Percentiles rank a stretch among this genome's conserved stretches.
Conservation (phyloP, 176 grass and related monocot genomes). For the Eleusine indica region DNA sequence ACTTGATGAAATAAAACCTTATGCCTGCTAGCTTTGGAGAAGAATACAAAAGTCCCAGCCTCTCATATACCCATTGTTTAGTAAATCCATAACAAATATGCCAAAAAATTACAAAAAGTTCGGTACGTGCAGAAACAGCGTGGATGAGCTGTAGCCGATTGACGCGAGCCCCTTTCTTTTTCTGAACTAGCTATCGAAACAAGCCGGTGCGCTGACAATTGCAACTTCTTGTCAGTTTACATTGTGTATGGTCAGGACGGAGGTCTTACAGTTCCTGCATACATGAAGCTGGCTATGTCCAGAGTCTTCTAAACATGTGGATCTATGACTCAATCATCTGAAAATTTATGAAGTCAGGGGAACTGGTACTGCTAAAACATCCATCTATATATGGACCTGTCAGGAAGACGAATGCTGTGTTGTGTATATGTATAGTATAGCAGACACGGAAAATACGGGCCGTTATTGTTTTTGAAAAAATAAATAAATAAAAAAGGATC, state of each 20-base stretch:
- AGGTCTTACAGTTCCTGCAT: background rate
- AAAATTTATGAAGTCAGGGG: background rate
- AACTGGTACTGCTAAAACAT: background rate
- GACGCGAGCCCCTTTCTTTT: slow-evolving; percentile 4
- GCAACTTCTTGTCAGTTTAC: background rate
- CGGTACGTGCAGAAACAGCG: slow-evolving; percentile 40
- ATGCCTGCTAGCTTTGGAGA: slow-evolving; percentile 9
- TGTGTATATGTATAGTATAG: background rate
- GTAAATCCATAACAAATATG: slow-evolving; percentile 35
- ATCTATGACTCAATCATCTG: background rate
- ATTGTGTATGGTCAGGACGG: background rate
- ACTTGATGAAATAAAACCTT: slow-evolving; percentile 51
- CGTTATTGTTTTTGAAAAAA: no score
- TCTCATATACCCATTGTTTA: slow-evolving; percentile 40
- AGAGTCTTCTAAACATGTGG: background rate
- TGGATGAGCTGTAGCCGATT: slow-evolving; percentile 51
- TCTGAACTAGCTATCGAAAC: background rate
- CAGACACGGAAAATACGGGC: background rate
- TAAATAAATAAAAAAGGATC: no score
- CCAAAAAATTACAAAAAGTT: slow-evolving; percentile 14
- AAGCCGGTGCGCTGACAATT: slow-evolving; percentile 32
- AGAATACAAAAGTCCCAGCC: slow-evolving; percentile 31
- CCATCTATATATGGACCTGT: background rate
- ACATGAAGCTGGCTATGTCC: background rate
- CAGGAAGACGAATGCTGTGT: background rate